A percentile compares a stretch with the other conserved stretches of the same genome.
These are phyloP conservation scores for Irpex lacteus DNA, from an alignment of 1,284 basidiomycete species.

Conservation along the genomic window DNA sequence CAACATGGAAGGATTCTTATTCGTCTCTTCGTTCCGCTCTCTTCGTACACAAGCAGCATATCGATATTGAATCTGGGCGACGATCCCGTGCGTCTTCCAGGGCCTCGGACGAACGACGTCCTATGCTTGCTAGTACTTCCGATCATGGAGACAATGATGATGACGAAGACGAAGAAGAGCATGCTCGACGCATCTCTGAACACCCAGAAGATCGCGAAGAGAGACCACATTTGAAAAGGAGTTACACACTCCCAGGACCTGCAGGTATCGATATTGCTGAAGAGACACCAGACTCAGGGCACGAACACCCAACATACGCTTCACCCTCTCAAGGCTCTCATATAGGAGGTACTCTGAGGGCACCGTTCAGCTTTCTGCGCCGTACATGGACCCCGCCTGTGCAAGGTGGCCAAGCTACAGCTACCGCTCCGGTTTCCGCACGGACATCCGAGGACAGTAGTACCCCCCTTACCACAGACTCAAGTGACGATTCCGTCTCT, in stretches of 20 bases:
- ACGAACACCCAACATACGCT: background rate
- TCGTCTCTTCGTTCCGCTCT: background rate
- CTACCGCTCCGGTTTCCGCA: constrained; percentile 1
- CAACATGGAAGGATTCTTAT: constrained; percentile 4
- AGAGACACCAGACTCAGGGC: background rate
- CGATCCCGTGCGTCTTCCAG: background rate
- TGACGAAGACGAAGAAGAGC: constrained; percentile 9
- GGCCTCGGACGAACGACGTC: constrained; percentile 7
- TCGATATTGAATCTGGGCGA: constrained; percentile 4
- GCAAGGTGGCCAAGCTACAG: background rate
- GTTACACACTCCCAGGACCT: background rate
- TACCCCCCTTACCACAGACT: constrained; percentile 12
- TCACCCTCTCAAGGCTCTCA: background rate
- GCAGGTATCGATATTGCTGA: background rate
- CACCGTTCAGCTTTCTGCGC: background rate
- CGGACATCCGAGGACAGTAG: constrained; percentile 11
- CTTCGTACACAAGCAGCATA: background rate
- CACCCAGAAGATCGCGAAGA: background rate
- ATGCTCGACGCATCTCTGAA: background rate
- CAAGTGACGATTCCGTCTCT: constrained; percentile 12
- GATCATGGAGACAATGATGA: constrained; percentile 11
- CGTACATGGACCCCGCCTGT: background rate
- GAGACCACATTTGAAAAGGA: background rate
- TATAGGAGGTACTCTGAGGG: background rate
- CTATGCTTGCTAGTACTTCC: constrained; percentile 9